Base-by-base conservation (phyloP, 805 yeast species). In the Yarrowia sp. region DNA sequence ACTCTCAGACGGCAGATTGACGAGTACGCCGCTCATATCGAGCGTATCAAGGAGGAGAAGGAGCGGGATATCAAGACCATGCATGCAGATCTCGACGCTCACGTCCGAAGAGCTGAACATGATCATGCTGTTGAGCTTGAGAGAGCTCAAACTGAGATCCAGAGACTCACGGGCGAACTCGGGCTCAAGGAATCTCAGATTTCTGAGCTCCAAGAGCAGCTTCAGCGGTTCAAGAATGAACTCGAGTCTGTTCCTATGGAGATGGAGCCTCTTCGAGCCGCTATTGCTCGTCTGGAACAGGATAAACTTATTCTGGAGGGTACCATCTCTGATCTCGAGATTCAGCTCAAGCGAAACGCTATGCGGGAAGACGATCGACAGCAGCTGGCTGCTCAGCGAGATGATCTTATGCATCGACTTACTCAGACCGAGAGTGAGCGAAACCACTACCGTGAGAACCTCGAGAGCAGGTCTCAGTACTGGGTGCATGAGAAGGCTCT, bases 51-150 rank as follows among this genome's bases (percentile, higher is more conserved):
- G 50, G 64, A 42, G 50, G 64, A 58, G 40, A 58, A 58, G 40
- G 64, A 58, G 33, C 39, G 50, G 8, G 64, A 42, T 9, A 58
- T 58, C 40, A 58, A 43, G n/a, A 58, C 39, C 40, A 42, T 58
- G 64, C 64, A 58, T 43, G 50, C 49, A 0, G 64, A 58, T n/a
- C 64, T 58, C 33, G 64, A 58, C 10, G 64, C 64, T 14, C 64
- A 58, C 30, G 64, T 58, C 0, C 19, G 64, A 15, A n/a, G 50
- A 43, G 39, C 50, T 0, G 64, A 58, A 19, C 64, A 58, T 19
- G 50, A 58, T 9, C 64, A 58, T 14, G 49, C 50, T n/a, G 64
- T 58, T 2, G 64, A 58, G 64, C 64, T 42, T 9, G 64, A 58
- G 30, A 13, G 50, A 9, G 50, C 44, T 2, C 38, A 17, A 0